Conservation (phyloP, 106 monocot species). For the Agapanthus africanus region DNA sequence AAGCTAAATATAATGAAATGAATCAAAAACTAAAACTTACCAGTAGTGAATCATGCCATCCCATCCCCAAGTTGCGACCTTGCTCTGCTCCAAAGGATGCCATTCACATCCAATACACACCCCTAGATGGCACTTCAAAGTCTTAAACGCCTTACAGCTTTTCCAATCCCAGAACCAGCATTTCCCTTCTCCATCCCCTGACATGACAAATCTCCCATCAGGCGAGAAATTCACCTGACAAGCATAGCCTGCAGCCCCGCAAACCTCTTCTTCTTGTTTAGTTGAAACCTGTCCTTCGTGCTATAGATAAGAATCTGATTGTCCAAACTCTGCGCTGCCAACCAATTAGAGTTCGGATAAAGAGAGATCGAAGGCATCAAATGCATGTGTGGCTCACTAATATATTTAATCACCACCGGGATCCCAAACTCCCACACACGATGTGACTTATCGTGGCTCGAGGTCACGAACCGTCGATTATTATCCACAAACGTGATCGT, state of each 20-base stretch:
- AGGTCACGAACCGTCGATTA: conserved; percentile 93
- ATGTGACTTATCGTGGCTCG: conserved; percentile 94
- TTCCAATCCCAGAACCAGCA: conserved; percentile 99
- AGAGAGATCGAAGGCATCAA: conserved; percentile 94
- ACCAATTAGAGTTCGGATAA: conserved; percentile 89
- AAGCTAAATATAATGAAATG: background rate
- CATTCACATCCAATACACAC: conserved; percentile 95
- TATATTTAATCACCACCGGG: conserved; percentile 96
- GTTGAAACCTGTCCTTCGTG: conserved; percentile 95
- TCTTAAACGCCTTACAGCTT: conserved; percentile 88
- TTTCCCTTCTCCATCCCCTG: conserved; percentile 95
- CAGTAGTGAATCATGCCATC: conserved; percentile 98
- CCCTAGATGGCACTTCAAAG: conserved; percentile 76
- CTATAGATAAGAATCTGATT: conserved; percentile 98
- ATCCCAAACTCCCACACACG: conserved; percentile 99
- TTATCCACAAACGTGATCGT: conserved; percentile 98
- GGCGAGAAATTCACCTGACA: conserved; percentile 98
- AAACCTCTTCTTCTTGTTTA: conserved; percentile 99
- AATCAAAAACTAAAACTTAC: conserved; percentile 27
- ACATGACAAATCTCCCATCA: conserved; percentile 91
- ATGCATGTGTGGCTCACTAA: conserved; percentile 99
- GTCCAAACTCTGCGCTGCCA: conserved; percentile 96
- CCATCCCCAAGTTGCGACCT: conserved; percentile 98
- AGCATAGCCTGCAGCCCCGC: conserved; percentile 94
- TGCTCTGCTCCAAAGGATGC: conserved; percentile 97